A percentile compares a stretch with the other conserved stretches of the same genome.
These are phyloP conservation scores for Ceratocystis papillata DNA, from an alignment of 2,329 filamentous ascomycete species.

Conservation along the genomic window DNA sequence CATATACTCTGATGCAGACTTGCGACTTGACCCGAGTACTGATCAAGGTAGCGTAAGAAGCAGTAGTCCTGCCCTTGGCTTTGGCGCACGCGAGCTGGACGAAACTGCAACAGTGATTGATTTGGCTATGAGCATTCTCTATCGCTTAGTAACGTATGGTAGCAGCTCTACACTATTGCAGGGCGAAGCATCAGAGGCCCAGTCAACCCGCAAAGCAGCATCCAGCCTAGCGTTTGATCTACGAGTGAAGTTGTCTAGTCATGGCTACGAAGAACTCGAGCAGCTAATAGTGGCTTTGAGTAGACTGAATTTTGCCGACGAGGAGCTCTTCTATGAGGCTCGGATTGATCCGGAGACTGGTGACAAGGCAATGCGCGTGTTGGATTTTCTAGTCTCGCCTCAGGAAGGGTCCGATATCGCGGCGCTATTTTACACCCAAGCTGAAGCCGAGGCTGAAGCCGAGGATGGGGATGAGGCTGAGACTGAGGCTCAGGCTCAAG, in stretches of 20 bases:
- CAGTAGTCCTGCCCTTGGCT: slow-evolving; percentile 33
- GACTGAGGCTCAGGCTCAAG: neutral
- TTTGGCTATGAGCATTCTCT: slow-evolving; percentile 28
- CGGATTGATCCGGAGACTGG: slow-evolving; percentile 68
- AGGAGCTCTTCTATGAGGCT: slow-evolving; percentile 64
- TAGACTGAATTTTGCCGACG: slow-evolving; percentile 70
- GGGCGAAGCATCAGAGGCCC: neutral
- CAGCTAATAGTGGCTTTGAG: slow-evolving; percentile 74
- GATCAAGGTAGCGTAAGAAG: neutral
- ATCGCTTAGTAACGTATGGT: neutral
- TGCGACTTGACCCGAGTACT: neutral
- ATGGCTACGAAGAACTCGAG: slow-evolving; percentile 54
- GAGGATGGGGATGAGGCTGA: neutral
- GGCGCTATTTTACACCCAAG: slow-evolving; percentile 31
- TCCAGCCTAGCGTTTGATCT: slow-evolving; percentile 24
- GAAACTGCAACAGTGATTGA: neutral
- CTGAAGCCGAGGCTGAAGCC: neutral
- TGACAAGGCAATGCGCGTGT: slow-evolving; percentile 67
- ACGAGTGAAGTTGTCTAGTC: neutral
- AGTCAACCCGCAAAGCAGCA: neutral
- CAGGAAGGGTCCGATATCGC: slow-evolving; percentile 47
- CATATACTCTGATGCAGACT: neutral
- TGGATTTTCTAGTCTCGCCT: slow-evolving; percentile 71
- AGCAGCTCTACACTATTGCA: slow-evolving; percentile 3
- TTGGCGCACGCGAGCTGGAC: slow-evolving; percentile 4